Evolutionary conservation across 768 basidiomycete genomes (phyloP), one percentile per base, ranked within the genome.

Genomic region (Tulasnella sp.): DNA sequence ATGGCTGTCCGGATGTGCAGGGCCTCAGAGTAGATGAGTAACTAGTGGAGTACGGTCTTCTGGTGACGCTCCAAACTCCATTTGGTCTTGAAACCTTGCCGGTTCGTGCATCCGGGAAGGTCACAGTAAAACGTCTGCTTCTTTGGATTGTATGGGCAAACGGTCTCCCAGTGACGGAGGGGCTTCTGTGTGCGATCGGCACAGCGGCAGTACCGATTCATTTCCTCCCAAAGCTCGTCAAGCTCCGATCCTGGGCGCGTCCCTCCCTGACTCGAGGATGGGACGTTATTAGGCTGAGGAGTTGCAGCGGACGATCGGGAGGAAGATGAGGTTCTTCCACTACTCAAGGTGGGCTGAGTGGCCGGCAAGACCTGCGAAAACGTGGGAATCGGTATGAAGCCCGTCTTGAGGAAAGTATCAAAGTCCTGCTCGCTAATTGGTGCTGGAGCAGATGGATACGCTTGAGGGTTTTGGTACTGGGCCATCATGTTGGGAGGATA

Each of bases 131-230:
- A 69, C 31, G 34, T 69, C 14, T 69, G 64, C 64, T 69, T 69
- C 31, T 6, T 37, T 9, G 64, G 64, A 20, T 69, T 69, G 64
- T 69, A 69, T 24, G 64, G 64, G 18, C 64, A 69, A 14, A 69
- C 64, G 64, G 64, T 69, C 34, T 69, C 64, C 64, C 64, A 69
- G 31, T 69, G 64, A 18, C 64, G 64, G 64, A 69, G 64, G n/a
- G 64, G 64, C 34, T 69, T 69, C 64, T 69, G 64, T 3, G 64
- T 69, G 31, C 64, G 64, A 37, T 69, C 64, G 28, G 64, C 8
- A 37, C 64, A 69, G 64, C 64, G 64, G 64, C 64, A 69, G 64
- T 69, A 69, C 4, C 34, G 64, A 14, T 69, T 69, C 64, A 69
- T 69, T 37, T 69, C 64, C 28, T 69, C 64, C 64, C 64, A 69